Conservation (phyloP, 139 green algal genomes). For the Asterochloris erici region DNA sequence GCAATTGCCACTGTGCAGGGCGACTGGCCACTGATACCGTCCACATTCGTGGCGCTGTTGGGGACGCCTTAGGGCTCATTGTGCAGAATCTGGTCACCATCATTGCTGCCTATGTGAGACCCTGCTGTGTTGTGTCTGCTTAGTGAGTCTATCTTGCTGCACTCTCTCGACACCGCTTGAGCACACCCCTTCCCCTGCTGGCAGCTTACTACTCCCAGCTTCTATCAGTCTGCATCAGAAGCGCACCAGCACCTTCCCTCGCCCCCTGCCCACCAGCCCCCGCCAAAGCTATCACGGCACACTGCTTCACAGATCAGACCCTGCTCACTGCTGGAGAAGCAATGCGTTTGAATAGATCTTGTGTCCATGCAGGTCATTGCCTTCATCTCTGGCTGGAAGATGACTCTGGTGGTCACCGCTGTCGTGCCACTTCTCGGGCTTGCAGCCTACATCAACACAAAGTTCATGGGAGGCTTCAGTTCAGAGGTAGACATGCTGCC, state of each 20-base stretch:
- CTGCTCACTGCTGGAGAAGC: too few species aligned
- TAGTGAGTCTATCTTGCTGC: not conserved
- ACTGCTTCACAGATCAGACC: too few species aligned
- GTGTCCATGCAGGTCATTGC: constrained; percentile 46
- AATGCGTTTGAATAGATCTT: not conserved
- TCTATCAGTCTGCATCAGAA: too few species aligned
- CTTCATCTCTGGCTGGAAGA: constrained; percentile 66
- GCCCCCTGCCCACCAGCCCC: too few species aligned
- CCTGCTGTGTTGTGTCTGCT: not conserved
- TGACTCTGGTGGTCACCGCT: constrained; percentile 73
- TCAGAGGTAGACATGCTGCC: not conserved
- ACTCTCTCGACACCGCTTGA: too few species aligned
- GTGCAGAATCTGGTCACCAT: constrained; percentile 53
- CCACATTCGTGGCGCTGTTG: constrained; percentile 59
- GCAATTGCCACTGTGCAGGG: not conserved
- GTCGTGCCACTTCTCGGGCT: constrained; percentile 61
- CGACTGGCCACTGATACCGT: constrained; percentile 58
- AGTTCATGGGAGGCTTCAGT: constrained; percentile 47
- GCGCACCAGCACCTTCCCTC: too few species aligned
- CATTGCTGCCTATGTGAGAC: constrained; percentile 14
- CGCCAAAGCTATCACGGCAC: too few species aligned
- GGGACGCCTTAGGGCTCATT: constrained; percentile 23
- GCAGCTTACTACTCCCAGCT: too few species aligned
- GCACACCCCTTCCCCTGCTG: too few species aligned
- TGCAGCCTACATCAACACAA: constrained; percentile 34